phyloP scores from a whole-genome alignment of 2,329 filamentous ascomycete species.

The Coniochaeta sp. region DNA sequence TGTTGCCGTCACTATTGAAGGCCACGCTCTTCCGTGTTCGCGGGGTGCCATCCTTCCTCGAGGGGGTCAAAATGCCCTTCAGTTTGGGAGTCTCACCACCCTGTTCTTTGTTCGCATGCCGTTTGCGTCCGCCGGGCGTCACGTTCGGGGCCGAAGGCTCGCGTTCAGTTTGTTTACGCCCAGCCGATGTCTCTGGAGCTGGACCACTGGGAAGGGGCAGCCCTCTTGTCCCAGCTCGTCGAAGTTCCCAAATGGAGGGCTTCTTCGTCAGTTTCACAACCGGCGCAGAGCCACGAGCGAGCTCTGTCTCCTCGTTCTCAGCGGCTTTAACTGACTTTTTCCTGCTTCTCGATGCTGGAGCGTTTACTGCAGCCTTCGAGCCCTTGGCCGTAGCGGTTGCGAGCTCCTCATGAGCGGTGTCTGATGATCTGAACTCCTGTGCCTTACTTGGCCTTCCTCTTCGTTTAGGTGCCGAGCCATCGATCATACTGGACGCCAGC shows the following conservation, averaged over 20 bases:
- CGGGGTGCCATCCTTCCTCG: conserved; percentile 29
- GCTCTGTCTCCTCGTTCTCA: not conserved
- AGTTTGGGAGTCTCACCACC: conserved; percentile 17
- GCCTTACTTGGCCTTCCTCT: not conserved
- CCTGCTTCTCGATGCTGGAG: not conserved
- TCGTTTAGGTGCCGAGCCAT: not conserved
- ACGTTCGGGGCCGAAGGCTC: not conserved
- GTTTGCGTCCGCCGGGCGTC: not conserved
- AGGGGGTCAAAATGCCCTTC: conserved; percentile 50
- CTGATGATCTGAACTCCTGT: not conserved
- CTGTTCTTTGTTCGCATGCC: conserved; percentile 1
- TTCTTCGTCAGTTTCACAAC: not conserved
- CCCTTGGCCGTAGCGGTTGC: not conserved
- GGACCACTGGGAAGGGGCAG: not conserved
- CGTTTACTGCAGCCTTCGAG: not conserved
- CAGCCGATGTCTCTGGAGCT: not conserved
- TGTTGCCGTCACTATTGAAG: conserved; percentile 33
- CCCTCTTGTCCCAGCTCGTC: not conserved
- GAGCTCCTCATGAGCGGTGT: not conserved
- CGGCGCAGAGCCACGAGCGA: not conserved
- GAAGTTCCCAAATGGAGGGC: not conserved
- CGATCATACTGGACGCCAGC: not conserved
- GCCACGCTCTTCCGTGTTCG: conserved; percentile 46
- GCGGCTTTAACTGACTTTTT: not conserved
- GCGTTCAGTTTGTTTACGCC: not conserved